Evolutionary conservation across 805 yeast species (phyloP).

Genomic region (Lipomyces lipofer): DNA sequence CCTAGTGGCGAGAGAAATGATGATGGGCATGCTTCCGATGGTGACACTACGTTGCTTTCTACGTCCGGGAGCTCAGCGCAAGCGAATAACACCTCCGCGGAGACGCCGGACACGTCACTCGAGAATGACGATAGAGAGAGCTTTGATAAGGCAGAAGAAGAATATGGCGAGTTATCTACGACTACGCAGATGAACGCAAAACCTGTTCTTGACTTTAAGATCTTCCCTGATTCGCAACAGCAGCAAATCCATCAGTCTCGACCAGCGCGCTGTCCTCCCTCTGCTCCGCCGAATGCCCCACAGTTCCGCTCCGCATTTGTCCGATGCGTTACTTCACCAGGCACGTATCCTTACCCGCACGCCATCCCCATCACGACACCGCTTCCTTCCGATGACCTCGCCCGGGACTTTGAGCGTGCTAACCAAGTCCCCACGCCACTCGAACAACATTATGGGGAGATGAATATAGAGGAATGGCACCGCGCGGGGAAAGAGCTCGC

Average conservation of each 20-base stretch:
- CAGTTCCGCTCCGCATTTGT: no score
- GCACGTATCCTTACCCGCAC: constrained; percentile 12
- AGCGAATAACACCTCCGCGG: not conserved
- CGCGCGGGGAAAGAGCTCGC: constrained; percentile 8
- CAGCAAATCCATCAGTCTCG: not conserved
- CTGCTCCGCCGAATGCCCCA: not conserved
- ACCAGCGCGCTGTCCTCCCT: not conserved
- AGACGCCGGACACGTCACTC: not conserved
- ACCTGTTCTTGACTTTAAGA: not conserved
- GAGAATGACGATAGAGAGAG: not conserved
- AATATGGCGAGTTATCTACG: not conserved
- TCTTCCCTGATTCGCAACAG: not conserved
- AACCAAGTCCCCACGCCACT: constrained; percentile 7
- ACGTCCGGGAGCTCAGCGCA: not conserved
- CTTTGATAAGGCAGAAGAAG: not conserved
- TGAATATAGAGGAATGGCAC: constrained; percentile 26
- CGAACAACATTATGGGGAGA: constrained; percentile 16
- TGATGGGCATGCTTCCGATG: not conserved
- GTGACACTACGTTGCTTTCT: not conserved
- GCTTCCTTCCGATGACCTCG: constrained; percentile 12
- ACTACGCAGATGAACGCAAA: not conserved
- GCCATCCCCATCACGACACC: constrained; percentile 21
- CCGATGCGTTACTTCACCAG: no score
- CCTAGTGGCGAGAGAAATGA: not conserved
- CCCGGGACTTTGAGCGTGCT: constrained; percentile 2